Evolutionary conservation across 306 rosid genomes (phyloP).

Genomic region (Fragaria ananassa): DNA sequence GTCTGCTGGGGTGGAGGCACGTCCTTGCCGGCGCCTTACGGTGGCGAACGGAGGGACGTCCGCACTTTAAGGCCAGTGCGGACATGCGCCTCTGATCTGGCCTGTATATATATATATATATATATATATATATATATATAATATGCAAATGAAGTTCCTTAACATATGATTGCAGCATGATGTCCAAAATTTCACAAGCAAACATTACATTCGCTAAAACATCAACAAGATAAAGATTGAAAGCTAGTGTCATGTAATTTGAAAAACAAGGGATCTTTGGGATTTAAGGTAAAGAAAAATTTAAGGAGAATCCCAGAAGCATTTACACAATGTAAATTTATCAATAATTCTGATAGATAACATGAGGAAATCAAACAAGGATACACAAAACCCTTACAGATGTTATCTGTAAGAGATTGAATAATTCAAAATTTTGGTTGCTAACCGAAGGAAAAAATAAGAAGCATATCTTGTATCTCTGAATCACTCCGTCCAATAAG

Average conservation of each 20-base stretch:
- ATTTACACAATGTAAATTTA: neutral
- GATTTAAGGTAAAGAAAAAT: neutral
- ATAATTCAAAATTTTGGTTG: neutral
- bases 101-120: too few species aligned
- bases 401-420: neutral
- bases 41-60: too few species aligned
- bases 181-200: neutral
- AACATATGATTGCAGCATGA: neutral
- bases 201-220: neutral
- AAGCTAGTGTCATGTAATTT: neutral
- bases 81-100: too few species aligned
- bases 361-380: neutral
- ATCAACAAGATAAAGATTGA: neutral
- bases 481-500: constrained; percentile 1
- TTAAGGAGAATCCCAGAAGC: neutral
- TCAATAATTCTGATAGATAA: neutral
- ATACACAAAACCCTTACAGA: neutral
- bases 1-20: too few species aligned
- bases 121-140: too few species aligned
- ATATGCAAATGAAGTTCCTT: neutral
- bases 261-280: neutral
- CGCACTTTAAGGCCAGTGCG: too few species aligned
- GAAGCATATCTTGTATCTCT: neutral
- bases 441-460: neutral
- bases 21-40: too few species aligned